These are phyloP conservation scores for Isatis tinctoria DNA, from an alignment of 345 rosid genomes.

Conservation along the genomic window DNA sequence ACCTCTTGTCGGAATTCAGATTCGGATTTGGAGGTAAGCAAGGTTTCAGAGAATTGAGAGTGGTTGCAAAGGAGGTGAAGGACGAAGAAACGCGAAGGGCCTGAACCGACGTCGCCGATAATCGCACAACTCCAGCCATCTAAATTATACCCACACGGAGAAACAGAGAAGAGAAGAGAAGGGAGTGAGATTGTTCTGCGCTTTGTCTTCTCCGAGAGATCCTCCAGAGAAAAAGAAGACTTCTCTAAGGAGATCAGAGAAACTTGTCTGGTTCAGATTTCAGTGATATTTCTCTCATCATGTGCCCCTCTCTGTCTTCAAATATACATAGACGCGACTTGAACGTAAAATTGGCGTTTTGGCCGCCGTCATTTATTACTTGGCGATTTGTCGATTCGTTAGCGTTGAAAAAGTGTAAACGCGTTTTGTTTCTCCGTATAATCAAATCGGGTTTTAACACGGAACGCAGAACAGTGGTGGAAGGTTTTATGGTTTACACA, in stretches of 20 bases:
- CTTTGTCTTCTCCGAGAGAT: slow-evolving; percentile 24
- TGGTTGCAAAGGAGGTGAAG: slow-evolving; percentile 35
- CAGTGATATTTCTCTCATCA: slow-evolving; percentile 21
- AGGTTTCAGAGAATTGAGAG: slow-evolving; percentile 38
- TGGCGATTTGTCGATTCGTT: slow-evolving; percentile 4
- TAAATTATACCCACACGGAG: slow-evolving; percentile 1
- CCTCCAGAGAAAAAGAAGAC: neutral
- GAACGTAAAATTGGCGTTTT: slow-evolving; percentile 12
- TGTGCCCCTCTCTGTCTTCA: neutral
- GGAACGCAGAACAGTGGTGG: slow-evolving; percentile 2
- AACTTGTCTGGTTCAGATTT: slow-evolving; percentile 34
- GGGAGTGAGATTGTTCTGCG: neutral
- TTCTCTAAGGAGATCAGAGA: slow-evolving; percentile 28
- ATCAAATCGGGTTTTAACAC: slow-evolving; percentile 9
- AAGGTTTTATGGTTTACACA: neutral
- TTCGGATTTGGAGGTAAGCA: slow-evolving; percentile 18
- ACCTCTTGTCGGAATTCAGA: slow-evolving; percentile 36
- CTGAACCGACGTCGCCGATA: slow-evolving; percentile 36
- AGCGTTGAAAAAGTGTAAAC: slow-evolving; percentile 5
- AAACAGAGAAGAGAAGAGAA: neutral
- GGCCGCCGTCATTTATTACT: slow-evolving; percentile 5
- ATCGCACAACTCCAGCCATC: slow-evolving; percentile 65
- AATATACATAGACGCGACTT: slow-evolving; percentile 20
- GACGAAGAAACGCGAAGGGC: slow-evolving; percentile 45
- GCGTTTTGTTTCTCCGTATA: neutral